Evolutionary conservation across 1,284 basidiomycete genomes (phyloP), one percentile per base, ranked within the genome.

Genomic region (Vanrija sp.): DNA sequence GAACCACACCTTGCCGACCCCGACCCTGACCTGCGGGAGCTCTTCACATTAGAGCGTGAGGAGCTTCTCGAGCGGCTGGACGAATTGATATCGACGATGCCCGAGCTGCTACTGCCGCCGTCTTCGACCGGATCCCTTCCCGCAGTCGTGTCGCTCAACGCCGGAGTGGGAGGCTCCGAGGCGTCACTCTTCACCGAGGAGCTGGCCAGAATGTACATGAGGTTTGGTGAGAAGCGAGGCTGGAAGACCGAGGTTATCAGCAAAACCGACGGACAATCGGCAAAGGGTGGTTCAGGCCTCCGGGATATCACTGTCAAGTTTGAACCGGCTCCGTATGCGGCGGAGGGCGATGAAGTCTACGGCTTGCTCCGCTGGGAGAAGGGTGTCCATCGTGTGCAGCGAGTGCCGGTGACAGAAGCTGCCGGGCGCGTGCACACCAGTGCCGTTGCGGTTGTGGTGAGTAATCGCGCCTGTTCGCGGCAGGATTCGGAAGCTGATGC

Each of bases 321-420:
- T 43, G 62, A 64, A 12, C 61, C 61, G 14, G 29, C 57, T 3
- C 54, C 60, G 0, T 58, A 57, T 21, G 89, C 92, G 66, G 78
- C 94, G 12, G 86, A 86, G 62, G 91, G 89, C 0, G 76, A 82
- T 1, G 85, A 86, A 1, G 87, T 86, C 3, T 98, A 89, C 69
- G 90, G 92, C 53, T 77, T 80, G 1, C 72, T 98, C 55, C 80
- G 86, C 43, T 94, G 87, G 85, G 95, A 98, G 75, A 92, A 88
- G 54, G 96, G 95, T 5, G 92, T 98, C 0, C 95, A 98, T 78
- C 83, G 95, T 6, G 92, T 99, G 0, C 95, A 98, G 78, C 79
- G 96, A 25, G 88, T 98, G 1, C 96, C 95, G 0, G 84, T 85
- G 0, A 98, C 93, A 1, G 93, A 97, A 64, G 81, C 86, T 1